Evolutionary conservation across 176 grass and related monocot species (phyloP).

Genomic region (Elymus sibiricus): DNA sequence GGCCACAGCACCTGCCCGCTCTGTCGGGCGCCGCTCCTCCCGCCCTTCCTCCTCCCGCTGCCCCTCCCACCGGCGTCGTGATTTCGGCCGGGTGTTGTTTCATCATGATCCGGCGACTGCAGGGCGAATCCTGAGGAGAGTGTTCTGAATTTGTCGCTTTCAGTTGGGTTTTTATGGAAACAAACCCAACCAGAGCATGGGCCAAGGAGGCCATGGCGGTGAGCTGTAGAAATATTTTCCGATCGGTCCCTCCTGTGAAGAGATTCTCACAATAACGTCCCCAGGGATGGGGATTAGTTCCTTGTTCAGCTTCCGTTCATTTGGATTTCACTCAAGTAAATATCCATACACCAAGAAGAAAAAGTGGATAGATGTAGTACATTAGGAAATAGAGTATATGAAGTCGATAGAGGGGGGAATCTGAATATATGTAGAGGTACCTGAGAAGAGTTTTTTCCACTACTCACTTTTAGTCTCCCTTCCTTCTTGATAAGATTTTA

Average conservation of each 20-base stretch:
- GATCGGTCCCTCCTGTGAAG: background rate
- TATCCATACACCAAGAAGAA: too few relatives aligned
- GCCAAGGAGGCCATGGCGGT: background rate
- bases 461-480: too few relatives aligned
- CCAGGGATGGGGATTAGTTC: too few relatives aligned
- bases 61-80: conserved; percentile 7
- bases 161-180: background rate
- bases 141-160: background rate
- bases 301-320: background rate
- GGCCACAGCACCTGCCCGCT: conserved; percentile 76
- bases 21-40: conserved; percentile 61
- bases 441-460: background rate
- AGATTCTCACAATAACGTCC: too few relatives aligned
- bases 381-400: too few relatives aligned
- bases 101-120: background rate
- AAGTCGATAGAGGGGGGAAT: background rate
- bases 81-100: background rate
- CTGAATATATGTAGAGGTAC: background rate
- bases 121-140: background rate
- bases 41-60: conserved; percentile 5
- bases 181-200: background rate
- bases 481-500: too few relatives aligned
- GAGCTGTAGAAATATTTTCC: background rate
- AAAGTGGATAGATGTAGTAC: too few relatives aligned
- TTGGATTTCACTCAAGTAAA: too few relatives aligned